Evolutionary conservation across 2,329 filamentous ascomycete species (phyloP).

Genomic region (Colletotrichum eleusines): DNA sequence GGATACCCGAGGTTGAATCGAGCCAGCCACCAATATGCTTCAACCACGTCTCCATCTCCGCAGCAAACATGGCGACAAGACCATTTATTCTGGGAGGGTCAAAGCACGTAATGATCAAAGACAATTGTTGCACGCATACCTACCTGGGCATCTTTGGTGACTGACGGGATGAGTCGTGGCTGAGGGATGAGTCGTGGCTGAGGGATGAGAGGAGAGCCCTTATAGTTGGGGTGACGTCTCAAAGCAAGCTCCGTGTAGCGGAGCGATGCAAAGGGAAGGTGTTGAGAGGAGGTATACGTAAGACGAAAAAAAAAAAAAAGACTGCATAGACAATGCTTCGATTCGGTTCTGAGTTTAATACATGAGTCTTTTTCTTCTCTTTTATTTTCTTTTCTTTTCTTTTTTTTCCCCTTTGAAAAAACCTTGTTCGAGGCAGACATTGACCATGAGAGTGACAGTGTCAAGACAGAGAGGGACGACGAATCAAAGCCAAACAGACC

Average conservation of each 20-base stretch:
- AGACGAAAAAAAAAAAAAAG: not conserved
- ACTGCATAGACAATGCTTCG: constrained; percentile 2
- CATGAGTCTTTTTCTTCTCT: not conserved
- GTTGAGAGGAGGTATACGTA: not conserved
- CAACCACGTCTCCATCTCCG: not conserved
- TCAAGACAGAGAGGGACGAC: not conserved
- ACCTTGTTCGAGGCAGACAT: not conserved
- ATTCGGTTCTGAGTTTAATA: not conserved
- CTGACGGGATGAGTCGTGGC: not conserved
- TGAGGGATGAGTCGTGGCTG: not conserved
- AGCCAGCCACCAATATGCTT: not conserved
- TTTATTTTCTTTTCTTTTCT: too few species aligned
- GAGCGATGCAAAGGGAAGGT: not conserved
- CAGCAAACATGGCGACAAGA: not conserved
- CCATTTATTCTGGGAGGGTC: not conserved
- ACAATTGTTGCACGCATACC: not conserved
- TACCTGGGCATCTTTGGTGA: not conserved
- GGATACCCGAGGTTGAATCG: not conserved
- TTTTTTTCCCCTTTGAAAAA: too few species aligned
- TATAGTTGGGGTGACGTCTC: not conserved
- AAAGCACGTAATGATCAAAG: not conserved
- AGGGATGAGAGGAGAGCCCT: not conserved
- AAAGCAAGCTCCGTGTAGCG: not conserved
- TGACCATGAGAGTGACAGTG: not conserved
- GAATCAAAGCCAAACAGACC: not conserved